Conservation (phyloP, 129 eudicot genomes). For the Solidago caesia region DNA sequence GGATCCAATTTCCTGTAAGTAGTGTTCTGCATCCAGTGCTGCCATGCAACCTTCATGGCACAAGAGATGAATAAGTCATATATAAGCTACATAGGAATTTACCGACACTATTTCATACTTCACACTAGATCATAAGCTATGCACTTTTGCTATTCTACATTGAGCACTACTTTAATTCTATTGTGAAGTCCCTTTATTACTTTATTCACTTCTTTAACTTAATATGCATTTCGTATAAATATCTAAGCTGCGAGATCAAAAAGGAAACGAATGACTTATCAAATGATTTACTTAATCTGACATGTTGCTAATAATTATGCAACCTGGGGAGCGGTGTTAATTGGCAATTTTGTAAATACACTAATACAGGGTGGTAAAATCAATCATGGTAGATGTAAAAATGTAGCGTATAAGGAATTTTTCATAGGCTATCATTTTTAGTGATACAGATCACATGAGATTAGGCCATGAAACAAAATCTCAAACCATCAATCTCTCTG, state of each 20-base stretch:
- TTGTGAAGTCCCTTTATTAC: background rate
- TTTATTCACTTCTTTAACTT: background rate
- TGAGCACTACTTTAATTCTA: background rate
- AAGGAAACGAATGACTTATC: background rate
- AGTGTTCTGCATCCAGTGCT: slow-evolving; percentile 96
- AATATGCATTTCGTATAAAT: background rate
- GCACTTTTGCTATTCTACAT: background rate
- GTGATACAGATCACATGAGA: background rate
- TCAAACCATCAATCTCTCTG: background rate
- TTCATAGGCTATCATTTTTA: background rate
- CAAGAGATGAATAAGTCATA: background rate
- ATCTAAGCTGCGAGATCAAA: background rate
- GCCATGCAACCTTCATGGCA: slow-evolving; percentile 91
- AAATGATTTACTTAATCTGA: background rate
- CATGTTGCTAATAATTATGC: background rate
- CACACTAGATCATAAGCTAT: background rate
- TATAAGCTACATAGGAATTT: background rate
- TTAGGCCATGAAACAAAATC: background rate
- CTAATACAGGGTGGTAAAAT: background rate
- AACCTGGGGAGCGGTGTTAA: background rate
- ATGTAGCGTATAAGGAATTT: background rate
- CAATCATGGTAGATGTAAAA: background rate
- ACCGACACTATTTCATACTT: background rate
- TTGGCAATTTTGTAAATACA: background rate
- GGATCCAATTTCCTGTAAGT: slow-evolving; percentile 76